Conservation (phyloP, 116 monocot genomes). For the Cymodocea nodosa region DNA sequence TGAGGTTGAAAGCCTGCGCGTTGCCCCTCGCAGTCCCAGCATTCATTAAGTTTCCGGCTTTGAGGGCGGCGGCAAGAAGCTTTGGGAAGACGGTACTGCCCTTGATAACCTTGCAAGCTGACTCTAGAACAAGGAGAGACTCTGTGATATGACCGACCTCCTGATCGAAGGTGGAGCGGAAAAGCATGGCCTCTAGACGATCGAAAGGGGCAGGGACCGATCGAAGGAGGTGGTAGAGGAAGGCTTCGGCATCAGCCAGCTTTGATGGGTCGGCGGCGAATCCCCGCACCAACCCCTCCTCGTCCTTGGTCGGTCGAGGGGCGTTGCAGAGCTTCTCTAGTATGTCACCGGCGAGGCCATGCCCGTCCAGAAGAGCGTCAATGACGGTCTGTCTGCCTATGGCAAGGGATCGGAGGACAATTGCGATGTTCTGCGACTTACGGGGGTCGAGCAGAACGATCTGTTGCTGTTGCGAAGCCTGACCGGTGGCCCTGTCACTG, state of each 20-base stretch:
- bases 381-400: constrained; percentile 44
- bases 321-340: constrained; percentile 65
- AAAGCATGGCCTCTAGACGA: constrained; percentile 58
- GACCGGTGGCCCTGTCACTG: not conserved
- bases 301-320: constrained; percentile 39
- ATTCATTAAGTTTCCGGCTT: constrained; percentile 86
- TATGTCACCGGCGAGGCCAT: constrained; percentile 38
- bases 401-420: constrained; percentile 52
- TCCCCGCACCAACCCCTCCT: constrained; percentile 22
- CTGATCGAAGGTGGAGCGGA: constrained; percentile 38
- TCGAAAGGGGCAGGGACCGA: constrained; percentile 38
- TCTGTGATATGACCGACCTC: constrained; percentile 36
- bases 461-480: constrained; percentile 32
- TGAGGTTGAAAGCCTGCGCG: constrained; percentile 83
- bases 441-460: constrained; percentile 59
- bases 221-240: constrained; percentile 60
- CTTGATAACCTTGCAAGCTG: constrained; percentile 60
- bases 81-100: constrained; percentile 51
- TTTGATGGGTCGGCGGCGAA: constrained; percentile 47
- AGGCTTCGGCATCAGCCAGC: constrained; percentile 66
- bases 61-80: constrained; percentile 68
- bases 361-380: constrained; percentile 56
- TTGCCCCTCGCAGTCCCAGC: constrained; percentile 82
- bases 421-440: constrained; percentile 83
- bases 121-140: constrained; percentile 39